Percentiles rank a stretch among this genome's conserved stretches.
Conservation (phyloP, 495 filamentous ascomycete species). For the Penicillium canescens region DNA sequence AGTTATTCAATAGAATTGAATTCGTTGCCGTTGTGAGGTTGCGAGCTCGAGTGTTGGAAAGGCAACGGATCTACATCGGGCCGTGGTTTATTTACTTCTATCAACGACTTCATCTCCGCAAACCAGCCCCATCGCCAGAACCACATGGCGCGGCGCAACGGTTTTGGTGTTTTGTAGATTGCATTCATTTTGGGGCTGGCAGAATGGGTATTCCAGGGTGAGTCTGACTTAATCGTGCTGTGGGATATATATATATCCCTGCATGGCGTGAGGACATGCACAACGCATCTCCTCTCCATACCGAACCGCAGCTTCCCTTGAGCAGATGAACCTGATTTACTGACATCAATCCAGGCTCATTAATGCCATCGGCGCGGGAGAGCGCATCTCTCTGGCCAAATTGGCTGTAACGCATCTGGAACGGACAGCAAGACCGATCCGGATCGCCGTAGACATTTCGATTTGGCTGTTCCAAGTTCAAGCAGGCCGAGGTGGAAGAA, state of each 20-base stretch:
- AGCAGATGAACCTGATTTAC: neutral
- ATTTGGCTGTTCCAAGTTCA: constrained; percentile 98
- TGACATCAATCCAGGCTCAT: constrained; percentile 65
- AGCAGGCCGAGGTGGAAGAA: constrained; percentile 79
- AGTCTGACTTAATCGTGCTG: constrained; percentile 12
- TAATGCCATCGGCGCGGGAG: constrained; percentile 79
- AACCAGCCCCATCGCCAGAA: neutral
- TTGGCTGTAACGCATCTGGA: constrained; percentile 76
- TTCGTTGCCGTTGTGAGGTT: neutral
- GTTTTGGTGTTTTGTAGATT: constrained; percentile 1
- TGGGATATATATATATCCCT: constrained; percentile 22
- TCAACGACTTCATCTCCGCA: constrained; percentile 28
- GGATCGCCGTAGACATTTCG: constrained; percentile 90
- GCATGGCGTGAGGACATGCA: neutral
- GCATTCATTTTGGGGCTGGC: constrained; percentile 6
- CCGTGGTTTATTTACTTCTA: constrained; percentile 36
- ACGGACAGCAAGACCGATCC: constrained; percentile 67
- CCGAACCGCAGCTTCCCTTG: neutral
- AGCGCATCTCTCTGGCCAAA: constrained; percentile 80
- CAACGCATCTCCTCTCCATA: neutral
- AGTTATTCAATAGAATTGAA: neutral
- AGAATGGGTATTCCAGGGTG: constrained; percentile 51
- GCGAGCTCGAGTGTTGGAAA: constrained; percentile 11
- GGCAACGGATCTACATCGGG: constrained; percentile 45
- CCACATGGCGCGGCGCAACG: constrained; percentile 11